phyloP scores from a whole-genome alignment of 1,284 basidiomycete genomes.

The Ustilago trichophora region DNA sequence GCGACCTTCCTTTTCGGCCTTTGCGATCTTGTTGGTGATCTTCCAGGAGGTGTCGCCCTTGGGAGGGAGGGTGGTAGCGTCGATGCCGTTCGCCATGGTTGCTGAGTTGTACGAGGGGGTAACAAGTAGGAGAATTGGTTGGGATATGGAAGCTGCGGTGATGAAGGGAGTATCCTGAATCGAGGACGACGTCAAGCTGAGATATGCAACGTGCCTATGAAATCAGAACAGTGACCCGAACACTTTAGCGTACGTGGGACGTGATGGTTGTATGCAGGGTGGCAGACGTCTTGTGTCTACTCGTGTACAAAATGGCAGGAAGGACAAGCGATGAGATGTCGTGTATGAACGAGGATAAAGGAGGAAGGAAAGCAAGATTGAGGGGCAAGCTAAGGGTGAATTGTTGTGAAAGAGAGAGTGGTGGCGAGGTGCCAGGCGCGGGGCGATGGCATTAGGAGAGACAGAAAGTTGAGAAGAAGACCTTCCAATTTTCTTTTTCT shows the following conservation, averaged over 20 bases:
- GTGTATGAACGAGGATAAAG: too few relatives aligned
- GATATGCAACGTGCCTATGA: conserved; percentile 32
- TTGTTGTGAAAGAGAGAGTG: too few relatives aligned
- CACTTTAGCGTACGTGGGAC: conserved; percentile 13
- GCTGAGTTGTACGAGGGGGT: too few relatives aligned
- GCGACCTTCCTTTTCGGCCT: conserved; percentile 62
- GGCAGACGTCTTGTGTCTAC: conserved; percentile 4
- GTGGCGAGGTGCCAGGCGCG: too few relatives aligned
- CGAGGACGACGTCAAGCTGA: conserved; percentile 24
- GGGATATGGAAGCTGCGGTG: conserved; percentile 11
- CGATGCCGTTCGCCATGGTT: conserved; percentile 32
- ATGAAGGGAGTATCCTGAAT: conserved; percentile 41
- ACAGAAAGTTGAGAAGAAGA: too few relatives aligned
- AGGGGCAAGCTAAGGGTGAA: too few relatives aligned
- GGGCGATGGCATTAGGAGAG: too few relatives aligned
- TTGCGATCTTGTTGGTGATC: conserved; percentile 65
- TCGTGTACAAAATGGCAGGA: background rate
- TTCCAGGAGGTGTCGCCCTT: conserved; percentile 51
- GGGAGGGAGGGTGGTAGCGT: conserved; percentile 17
- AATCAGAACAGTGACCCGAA: conserved; percentile 45
- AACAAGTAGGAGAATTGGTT: too few relatives aligned
- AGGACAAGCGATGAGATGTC: too few relatives aligned
- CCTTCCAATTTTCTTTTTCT: too few relatives aligned
- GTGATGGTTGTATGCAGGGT: background rate
- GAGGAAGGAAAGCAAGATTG: too few relatives aligned